Evolutionary conservation across 139 green algal genomes (phyloP).

Genomic region (Astrephomene gubernaculifera): DNA sequence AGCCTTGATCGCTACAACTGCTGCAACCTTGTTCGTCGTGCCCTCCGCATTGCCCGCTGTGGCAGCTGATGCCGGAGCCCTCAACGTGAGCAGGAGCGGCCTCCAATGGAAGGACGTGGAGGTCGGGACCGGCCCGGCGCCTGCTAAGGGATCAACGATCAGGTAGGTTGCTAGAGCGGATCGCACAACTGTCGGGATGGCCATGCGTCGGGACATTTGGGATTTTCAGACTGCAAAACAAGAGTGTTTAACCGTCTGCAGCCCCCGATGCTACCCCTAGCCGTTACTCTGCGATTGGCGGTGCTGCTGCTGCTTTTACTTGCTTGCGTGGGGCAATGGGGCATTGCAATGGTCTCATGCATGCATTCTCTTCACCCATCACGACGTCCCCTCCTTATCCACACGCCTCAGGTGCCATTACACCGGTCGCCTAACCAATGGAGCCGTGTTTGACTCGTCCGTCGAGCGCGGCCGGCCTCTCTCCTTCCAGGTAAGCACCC

Average conservation of each 20-base stretch:
- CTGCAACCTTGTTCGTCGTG: not conserved
- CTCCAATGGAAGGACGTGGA: conserved; percentile 66
- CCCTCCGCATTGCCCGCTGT: conserved; percentile 16
- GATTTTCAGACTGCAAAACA: too few species aligned
- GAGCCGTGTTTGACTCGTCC: conserved; percentile 84
- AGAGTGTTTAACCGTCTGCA: too few species aligned
- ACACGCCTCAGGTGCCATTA: conserved; percentile 82
- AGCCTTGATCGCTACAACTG: not conserved
- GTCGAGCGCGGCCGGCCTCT: conserved; percentile 85
- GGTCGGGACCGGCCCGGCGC: conserved; percentile 66
- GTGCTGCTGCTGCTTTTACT: too few species aligned
- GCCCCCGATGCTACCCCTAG: too few species aligned
- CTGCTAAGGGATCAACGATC: conserved; percentile 61
- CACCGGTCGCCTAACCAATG: conserved; percentile 80
- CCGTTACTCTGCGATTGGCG: too few species aligned
- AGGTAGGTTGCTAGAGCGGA: too few species aligned
- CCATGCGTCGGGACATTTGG: too few species aligned
- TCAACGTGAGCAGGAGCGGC: conserved; percentile 52
- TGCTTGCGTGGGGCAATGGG: too few species aligned
- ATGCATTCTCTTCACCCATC: too few species aligned
- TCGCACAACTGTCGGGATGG: too few species aligned
- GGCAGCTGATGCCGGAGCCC: conserved; percentile 20
- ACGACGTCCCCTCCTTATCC: too few species aligned
- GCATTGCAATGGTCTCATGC: too few species aligned
- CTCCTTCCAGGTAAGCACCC: conserved; percentile 81